Base-by-base conservation (phyloP, 1,284 basidiomycete genomes). In the Porogramme epimiltina region DNA sequence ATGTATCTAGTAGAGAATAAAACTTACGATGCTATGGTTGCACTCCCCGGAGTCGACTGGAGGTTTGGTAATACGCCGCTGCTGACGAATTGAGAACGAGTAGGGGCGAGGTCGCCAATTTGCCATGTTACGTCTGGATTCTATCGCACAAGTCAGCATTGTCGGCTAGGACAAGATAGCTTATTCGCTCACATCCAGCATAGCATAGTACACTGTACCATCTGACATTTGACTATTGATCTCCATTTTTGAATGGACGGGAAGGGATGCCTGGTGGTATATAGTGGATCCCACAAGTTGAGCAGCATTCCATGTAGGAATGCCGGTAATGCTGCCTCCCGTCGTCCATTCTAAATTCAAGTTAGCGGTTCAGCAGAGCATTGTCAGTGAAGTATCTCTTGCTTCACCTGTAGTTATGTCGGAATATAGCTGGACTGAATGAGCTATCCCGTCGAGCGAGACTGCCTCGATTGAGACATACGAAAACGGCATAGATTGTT, bases 331-430 rank as follows among this genome's bases (percentile, higher is more conserved):
- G n/a, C 13, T 37, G 10, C 16, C 13, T 9, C 34, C 10, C 6
- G 13, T 16, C 10, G 34, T n/a, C 34, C n/a, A 37, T 37, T 37
- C n/a, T 13, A 37, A 37, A n/a, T n/a, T n/a, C n/a, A n/a, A n/a
- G n/a, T n/a, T n/a, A n/a, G n/a, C n/a, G n/a, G n/a, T n/a, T n/a
- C n/a, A n/a, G n/a, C n/a, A n/a, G 13, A 18, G 34, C 5, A 37
- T 16, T 18, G 5, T 37, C 9, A 37, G 34, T 16, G 34, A 18
- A 37, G 16, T n/a, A n/a, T n/a, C n/a, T n/a, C n/a, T n/a, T n/a
- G n/a, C n/a, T n/a, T 23, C 18, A 61, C 57, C 54, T 62, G 51
- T 68, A 40, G 51, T 64, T 34, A 74, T 56, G 54, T 74, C 66
- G 37, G 66, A 61, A 55, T 71, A 68, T 28, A 66, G 41, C 49